Conservation (phyloP, 2,329 filamentous ascomycete species). For the Geosmithia flava region DNA sequence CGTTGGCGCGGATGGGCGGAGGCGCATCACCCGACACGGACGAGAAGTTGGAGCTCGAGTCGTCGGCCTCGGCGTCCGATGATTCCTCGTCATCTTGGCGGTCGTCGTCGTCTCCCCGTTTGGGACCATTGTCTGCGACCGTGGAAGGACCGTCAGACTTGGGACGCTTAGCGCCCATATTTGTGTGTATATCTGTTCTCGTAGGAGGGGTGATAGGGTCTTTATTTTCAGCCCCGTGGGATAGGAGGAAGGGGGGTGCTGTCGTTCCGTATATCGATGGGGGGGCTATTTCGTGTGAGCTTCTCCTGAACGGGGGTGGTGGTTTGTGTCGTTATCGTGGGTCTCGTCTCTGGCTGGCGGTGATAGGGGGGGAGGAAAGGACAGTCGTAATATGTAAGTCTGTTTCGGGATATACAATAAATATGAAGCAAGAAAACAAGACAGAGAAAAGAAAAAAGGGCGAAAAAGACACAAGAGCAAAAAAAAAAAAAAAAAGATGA, state of each 20-base stretch:
- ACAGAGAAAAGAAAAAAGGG: not conserved
- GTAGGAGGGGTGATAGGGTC: not conserved
- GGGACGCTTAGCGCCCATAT: not conserved
- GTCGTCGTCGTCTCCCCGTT: not conserved
- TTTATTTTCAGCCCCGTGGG: too few species aligned
- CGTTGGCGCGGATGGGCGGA: slow-evolving; percentile 19
- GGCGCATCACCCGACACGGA: slow-evolving; percentile 19
- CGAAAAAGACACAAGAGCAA: not conserved
- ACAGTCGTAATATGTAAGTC: too few species aligned
- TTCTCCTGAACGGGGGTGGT: too few species aligned
- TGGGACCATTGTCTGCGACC: not conserved
- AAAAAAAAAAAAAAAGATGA: not conserved
- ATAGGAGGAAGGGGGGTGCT: too few species aligned
- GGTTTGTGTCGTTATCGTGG: too few species aligned
- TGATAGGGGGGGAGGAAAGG: too few species aligned
- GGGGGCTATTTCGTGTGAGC: too few species aligned
- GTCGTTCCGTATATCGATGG: too few species aligned
- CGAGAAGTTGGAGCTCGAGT: slow-evolving; percentile 18
- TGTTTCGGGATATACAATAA: too few species aligned
- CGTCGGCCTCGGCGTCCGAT: slow-evolving; percentile 8
- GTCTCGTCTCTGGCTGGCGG: too few species aligned
- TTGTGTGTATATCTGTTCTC: not conserved
- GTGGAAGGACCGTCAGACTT: not conserved
- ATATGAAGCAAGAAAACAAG: not conserved
- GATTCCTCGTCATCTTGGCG: slow-evolving; percentile 4